A percentile compares a stretch with the other conserved stretches of the same genome.
These are phyloP conservation scores for Penicillium longicatenatum DNA, from an alignment of 495 filamentous ascomycete species.

Conservation along the genomic window DNA sequence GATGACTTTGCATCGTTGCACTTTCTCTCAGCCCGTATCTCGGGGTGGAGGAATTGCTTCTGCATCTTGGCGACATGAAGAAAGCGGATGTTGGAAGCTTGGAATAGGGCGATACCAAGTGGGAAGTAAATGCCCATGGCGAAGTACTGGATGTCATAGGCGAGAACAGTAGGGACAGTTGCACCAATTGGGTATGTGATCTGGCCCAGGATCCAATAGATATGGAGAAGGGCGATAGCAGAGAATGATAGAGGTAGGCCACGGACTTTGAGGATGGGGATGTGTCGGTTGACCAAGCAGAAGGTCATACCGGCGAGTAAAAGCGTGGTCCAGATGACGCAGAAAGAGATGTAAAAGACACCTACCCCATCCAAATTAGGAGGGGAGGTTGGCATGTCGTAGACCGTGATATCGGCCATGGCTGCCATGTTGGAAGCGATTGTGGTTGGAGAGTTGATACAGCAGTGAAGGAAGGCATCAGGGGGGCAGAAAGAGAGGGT, in stretches of 20 bases:
- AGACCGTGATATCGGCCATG: constrained; percentile 16
- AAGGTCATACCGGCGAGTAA: constrained; percentile 13
- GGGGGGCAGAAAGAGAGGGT: background rate
- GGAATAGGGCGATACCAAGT: constrained; percentile 3
- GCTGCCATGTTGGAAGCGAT: background rate
- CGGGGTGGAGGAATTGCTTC: constrained; percentile 9
- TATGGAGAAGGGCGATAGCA: constrained; percentile 13
- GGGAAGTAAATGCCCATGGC: constrained; percentile 4
- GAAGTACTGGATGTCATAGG: constrained; percentile 16
- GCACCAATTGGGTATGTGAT: constrained; percentile 10
- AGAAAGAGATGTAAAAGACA: constrained; percentile 15
- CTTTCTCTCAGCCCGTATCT: background rate
- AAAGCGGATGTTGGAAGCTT: constrained; percentile 15
- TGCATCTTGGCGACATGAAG: constrained; percentile 16
- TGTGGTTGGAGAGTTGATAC: background rate
- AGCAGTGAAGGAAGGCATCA: background rate
- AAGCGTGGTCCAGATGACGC: constrained; percentile 10
- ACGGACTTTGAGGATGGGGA: constrained; percentile 11
- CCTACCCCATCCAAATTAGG: constrained; percentile 12
- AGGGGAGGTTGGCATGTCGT: constrained; percentile 12
- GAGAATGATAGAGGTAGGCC: constrained; percentile 11
- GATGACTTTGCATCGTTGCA: constrained; percentile 3
- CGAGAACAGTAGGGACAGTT: constrained; percentile 8
- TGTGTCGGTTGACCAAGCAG: constrained; percentile 10
- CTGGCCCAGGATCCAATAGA: constrained; percentile 16